Evolutionary conservation across 495 filamentous ascomycete species (phyloP).

Genomic region (Thozetella sp.): DNA sequence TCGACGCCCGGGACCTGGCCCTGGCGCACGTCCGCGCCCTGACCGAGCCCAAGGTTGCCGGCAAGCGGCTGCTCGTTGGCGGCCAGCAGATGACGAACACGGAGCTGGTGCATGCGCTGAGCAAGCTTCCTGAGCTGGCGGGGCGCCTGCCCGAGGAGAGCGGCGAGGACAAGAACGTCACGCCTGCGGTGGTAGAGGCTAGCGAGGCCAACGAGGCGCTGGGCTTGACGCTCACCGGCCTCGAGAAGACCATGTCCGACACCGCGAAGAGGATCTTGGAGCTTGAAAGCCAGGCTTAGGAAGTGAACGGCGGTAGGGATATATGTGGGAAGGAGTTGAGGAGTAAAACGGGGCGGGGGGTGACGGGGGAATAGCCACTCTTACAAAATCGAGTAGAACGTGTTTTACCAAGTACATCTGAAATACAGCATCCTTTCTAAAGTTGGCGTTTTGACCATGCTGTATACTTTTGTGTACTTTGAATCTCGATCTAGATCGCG

Average conservation of each 20-base stretch:
- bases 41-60: slow-evolving; percentile 19
- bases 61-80: slow-evolving; percentile 22
- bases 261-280: slow-evolving; percentile 28
- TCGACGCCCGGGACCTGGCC: slow-evolving; percentile 29
- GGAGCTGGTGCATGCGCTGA: slow-evolving; percentile 21
- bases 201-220: slow-evolving; percentile 27
- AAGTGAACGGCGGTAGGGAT: background rate
- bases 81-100: slow-evolving; percentile 20
- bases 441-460: no score
- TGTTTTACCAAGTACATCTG: no score
- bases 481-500: no score
- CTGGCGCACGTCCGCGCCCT: slow-evolving; percentile 28
- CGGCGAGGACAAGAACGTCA: slow-evolving; percentile 22
- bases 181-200: slow-evolving; percentile 18
- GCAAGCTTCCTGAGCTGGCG: slow-evolving; percentile 24
- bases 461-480: no score
- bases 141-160: slow-evolving; percentile 31
- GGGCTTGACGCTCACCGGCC: slow-evolving; percentile 21
- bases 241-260: slow-evolving; percentile 37
- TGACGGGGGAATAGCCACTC: no score
- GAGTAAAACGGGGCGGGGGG: no score
- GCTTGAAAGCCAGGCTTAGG: slow-evolving; percentile 12
- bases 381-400: no score
- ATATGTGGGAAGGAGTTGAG: no score
- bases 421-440: no score